Evolutionary conservation across 1,139 yeast genomes (phyloP), one percentile per base, ranked within the genome.

Genomic region (Geotrichum fermentans): DNA sequence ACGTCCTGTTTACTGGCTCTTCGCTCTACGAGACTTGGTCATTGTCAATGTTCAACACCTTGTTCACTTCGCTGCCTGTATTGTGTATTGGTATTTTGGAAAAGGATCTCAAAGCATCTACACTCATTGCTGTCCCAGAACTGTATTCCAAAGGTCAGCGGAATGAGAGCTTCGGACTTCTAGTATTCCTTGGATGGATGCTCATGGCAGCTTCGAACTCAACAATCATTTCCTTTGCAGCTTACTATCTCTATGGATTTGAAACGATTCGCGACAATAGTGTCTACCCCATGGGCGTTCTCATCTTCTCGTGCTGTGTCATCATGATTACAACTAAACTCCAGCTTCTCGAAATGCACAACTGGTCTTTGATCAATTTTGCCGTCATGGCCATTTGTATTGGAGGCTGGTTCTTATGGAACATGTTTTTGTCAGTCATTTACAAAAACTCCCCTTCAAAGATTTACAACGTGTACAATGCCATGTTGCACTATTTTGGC

Each of bases 21-120:
- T 88, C 97, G 0, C 69, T 90, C 59, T 92, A 88, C 64, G 98
- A 94, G 64, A 83, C 90, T 46, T 90, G 97, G 97, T 90, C 97
- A 0, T 73, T 92, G 55, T 86, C 97, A 0, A 89, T 94, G 97
- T 94, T 86, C 70, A 94, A 92, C 65, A 92, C 98, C 0, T 73
- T 94, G 55, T 94, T 94, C 69, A 92, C 98, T 0, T 87, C 97
- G 0, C 72, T 94, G 46, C 92, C 97, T 0, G 98, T 92, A 1
- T 65, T 92, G 42, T 86, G 95, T 60, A 73, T 94, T 48, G 99
- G 99, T n/a, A 86, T 90, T 79, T 84, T 92, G 68, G 97, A 92
- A 60, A 84, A 83, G 62, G 99, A 94, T 62, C 73, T 94, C 63
- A 76, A 81, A 49, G 95, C 97, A 0, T 79, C 95, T 1, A 92